Conservation (phyloP, 106 monocot genomes). For the Chionographis japonica region DNA sequence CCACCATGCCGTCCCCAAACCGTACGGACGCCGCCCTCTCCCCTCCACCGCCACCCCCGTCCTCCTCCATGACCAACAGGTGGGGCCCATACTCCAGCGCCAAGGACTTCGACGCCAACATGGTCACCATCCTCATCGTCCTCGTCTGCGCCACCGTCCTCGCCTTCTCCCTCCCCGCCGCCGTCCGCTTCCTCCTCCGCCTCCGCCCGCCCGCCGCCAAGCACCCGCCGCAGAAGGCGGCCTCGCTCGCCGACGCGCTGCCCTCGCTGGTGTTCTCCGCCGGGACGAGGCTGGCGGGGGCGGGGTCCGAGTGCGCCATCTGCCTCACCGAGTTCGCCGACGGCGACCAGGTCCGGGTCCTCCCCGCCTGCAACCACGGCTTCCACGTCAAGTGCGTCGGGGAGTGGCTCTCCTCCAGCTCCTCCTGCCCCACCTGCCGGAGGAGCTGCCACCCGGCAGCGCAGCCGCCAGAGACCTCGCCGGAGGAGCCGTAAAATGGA, state of each 20-base stretch:
- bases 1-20: background rate
- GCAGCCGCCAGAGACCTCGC: background rate
- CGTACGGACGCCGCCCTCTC: background rate
- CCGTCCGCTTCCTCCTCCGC: conserved; percentile 3
- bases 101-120: conserved; percentile 17
- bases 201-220: background rate
- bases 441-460: background rate
- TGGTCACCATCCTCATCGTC: conserved; percentile 13
- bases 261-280: conserved; percentile 3
- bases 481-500: background rate
- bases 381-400: conserved; percentile 16
- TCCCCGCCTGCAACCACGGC: conserved; percentile 15
- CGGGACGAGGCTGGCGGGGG: background rate
- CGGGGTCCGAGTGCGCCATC: conserved; percentile 9
- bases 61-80: background rate
- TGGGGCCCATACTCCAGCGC: conserved; percentile 23
- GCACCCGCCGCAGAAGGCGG: too few relatives aligned
- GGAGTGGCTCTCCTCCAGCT: conserved; percentile 2
- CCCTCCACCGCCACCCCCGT: background rate
- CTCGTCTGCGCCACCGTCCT: conserved; percentile 3
- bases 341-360: conserved; percentile 10
- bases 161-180: conserved; percentile 6
- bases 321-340: conserved; percentile 16
- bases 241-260: background rate
- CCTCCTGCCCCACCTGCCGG: conserved; percentile 16